Percentiles rank a stretch among this genome's conserved stretches.
These are phyloP conservation scores for Candida sanyaensis DNA, from an alignment of 1,139 yeast species.

Conservation along the genomic window DNA sequence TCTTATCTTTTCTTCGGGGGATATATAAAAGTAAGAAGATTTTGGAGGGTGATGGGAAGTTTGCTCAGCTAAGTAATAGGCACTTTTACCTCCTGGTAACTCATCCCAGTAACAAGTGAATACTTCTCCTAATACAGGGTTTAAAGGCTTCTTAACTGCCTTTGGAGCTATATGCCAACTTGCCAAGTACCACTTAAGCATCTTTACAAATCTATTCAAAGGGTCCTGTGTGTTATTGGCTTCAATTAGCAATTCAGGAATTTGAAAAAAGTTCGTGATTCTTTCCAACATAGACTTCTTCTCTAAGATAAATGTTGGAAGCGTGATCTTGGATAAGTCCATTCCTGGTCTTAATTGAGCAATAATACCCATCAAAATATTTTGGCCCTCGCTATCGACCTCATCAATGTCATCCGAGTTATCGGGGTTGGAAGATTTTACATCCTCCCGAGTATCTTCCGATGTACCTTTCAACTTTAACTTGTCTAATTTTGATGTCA, in stretches of 20 bases:
- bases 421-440: not conserved
- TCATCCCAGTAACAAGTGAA: conserved; percentile 92
- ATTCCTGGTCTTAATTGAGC: conserved; percentile 91
- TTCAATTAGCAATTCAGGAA: conserved; percentile 69
- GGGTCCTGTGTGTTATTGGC: conserved; percentile 67
- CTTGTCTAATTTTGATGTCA: conserved; percentile 37
- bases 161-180: conserved; percentile 99
- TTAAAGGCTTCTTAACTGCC: conserved; percentile 95
- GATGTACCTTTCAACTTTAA: conserved; percentile 21
- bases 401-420: conserved; percentile 76
- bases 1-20: conserved; percentile 79
- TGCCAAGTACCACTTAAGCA: conserved; percentile 86
- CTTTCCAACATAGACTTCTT: conserved; percentile 96
- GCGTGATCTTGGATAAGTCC: conserved; percentile 84
- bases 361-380: conserved; percentile 80
- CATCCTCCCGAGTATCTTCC: not conserved
- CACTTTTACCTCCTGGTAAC: conserved; percentile 49
- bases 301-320: conserved; percentile 93
- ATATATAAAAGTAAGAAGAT: conserved; percentile 85
- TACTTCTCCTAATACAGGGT: conserved; percentile 90
- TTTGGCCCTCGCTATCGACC: conserved; percentile 86
- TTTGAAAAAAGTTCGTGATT: conserved; percentile 85
- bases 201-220: conserved; percentile 65
- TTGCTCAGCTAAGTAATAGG: conserved; percentile 89
- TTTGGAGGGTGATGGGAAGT: conserved; percentile 99